Evolutionary conservation across 2,329 filamentous ascomycete genomes (phyloP).

Genomic region (Paramyrothecium roridum): DNA sequence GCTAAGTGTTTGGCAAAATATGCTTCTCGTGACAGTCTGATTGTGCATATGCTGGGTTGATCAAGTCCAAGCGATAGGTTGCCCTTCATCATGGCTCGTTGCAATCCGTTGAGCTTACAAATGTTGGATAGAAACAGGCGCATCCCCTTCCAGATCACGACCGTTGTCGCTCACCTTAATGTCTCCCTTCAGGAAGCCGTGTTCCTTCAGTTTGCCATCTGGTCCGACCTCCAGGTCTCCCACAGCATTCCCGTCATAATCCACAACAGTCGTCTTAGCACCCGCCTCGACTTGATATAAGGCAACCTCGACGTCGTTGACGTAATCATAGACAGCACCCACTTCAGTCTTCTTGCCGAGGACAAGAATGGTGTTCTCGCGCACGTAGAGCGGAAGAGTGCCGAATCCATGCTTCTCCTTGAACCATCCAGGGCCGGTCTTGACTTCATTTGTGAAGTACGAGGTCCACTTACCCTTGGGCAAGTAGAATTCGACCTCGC

Average conservation of each 20-base stretch:
- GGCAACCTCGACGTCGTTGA: constrained; percentile 42
- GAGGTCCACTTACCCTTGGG: constrained; percentile 45
- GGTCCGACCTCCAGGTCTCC: constrained; percentile 35
- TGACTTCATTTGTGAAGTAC: constrained; percentile 45
- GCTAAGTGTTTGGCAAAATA: too few relatives aligned
- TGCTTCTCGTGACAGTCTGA: background rate
- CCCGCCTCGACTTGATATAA: constrained; percentile 40
- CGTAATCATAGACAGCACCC: constrained; percentile 46
- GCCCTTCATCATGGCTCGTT: background rate
- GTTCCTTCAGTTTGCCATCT: constrained; percentile 36
- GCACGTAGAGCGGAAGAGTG: constrained; percentile 55
- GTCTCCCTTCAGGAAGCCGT: constrained; percentile 35
- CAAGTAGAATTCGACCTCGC: constrained; percentile 65
- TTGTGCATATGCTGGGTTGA: background rate
- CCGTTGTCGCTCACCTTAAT: constrained; percentile 18
- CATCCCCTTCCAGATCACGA: constrained; percentile 19
- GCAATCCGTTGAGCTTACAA: constrained; percentile 4
- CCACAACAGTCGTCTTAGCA: constrained; percentile 37
- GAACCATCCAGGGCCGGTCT: constrained; percentile 54
- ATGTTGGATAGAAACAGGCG: constrained; percentile 19
- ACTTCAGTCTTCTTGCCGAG: constrained; percentile 36
- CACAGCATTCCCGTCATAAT: constrained; percentile 36
- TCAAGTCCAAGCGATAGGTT: background rate
- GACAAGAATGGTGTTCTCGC: constrained; percentile 49
- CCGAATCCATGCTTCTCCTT: constrained; percentile 57